These are phyloP conservation scores for Penstemon barbatus DNA, from an alignment of 257 asterid species.

Conservation along the genomic window DNA sequence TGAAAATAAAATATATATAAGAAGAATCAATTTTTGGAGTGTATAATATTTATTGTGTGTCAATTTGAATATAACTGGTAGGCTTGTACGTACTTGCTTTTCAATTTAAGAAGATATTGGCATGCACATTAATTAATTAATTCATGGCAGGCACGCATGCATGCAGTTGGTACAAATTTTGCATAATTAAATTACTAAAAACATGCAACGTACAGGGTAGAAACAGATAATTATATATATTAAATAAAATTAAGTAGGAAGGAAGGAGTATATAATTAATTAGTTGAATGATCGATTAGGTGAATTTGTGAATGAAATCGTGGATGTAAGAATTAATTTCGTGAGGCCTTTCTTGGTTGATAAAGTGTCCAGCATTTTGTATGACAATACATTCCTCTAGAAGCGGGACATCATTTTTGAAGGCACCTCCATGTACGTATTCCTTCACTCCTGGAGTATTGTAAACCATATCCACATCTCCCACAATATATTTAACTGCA, in stretches of 20 bases:
- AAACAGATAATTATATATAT: too few relatives aligned
- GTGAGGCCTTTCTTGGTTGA: constrained; percentile 80
- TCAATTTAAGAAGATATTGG: too few relatives aligned
- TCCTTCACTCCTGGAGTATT: constrained; percentile 85
- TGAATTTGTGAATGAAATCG: constrained; percentile 45
- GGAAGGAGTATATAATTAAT: background rate
- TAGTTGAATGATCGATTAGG: background rate
- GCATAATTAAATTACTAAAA: too few relatives aligned
- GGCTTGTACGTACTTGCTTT: too few relatives aligned
- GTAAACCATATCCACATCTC: constrained; percentile 74
- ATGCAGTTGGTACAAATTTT: too few relatives aligned
- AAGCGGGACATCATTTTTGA: constrained; percentile 79
- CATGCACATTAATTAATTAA: too few relatives aligned
- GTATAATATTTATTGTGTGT: too few relatives aligned
- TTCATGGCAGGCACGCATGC: too few relatives aligned
- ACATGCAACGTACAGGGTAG: too few relatives aligned
- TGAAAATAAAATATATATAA: too few relatives aligned
- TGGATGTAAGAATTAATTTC: constrained; percentile 52
- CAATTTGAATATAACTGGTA: too few relatives aligned
- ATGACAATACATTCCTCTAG: constrained; percentile 66
- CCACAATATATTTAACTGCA: constrained; percentile 73
- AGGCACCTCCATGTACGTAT: constrained; percentile 78
- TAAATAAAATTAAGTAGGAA: background rate
- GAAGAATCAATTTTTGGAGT: too few relatives aligned
- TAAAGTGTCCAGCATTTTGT: constrained; percentile 72